These are phyloP conservation scores for Aspergillus bombycis DNA, from an alignment of 2,329 filamentous ascomycete genomes.

Conservation along the genomic window DNA sequence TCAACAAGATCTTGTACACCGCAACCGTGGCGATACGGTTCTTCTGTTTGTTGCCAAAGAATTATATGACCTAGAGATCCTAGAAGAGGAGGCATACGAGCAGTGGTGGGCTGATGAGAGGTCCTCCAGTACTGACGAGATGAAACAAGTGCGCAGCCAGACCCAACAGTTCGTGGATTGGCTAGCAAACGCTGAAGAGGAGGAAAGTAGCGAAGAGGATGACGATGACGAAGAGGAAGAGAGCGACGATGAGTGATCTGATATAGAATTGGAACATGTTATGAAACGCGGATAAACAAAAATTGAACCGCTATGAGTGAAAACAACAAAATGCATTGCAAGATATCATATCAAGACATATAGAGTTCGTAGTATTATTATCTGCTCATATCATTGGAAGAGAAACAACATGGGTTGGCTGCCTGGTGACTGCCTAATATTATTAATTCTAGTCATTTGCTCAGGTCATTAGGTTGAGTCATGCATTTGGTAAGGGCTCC, in stretches of 20 bases:
- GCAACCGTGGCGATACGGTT: slow-evolving; percentile 66
- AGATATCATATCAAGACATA: neutral
- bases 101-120: slow-evolving; percentile 84
- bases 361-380: neutral
- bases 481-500: neutral
- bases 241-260: slow-evolving; percentile 24
- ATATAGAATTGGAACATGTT: slow-evolving; percentile 5
- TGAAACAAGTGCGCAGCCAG: slow-evolving; percentile 72
- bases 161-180: slow-evolving; percentile 81
- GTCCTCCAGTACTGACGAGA: slow-evolving; percentile 67
- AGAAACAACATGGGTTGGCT: too few relatives aligned
- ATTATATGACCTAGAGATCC: slow-evolving; percentile 78
- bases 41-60: slow-evolving; percentile 80
- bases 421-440: neutral
- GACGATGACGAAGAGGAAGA: slow-evolving; percentile 8
- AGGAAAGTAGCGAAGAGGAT: slow-evolving; percentile 63
- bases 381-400: neutral
- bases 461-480: neutral
- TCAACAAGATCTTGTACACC: slow-evolving; percentile 75
- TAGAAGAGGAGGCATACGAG: slow-evolving; percentile 87
- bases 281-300: neutral
- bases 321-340: neutral
- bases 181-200: slow-evolving; percentile 75
- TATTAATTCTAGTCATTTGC: neutral
- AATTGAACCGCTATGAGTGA: neutral